Conservation (phyloP, 2,329 filamentous ascomycete genomes). For the Lithohypha guttulata region DNA sequence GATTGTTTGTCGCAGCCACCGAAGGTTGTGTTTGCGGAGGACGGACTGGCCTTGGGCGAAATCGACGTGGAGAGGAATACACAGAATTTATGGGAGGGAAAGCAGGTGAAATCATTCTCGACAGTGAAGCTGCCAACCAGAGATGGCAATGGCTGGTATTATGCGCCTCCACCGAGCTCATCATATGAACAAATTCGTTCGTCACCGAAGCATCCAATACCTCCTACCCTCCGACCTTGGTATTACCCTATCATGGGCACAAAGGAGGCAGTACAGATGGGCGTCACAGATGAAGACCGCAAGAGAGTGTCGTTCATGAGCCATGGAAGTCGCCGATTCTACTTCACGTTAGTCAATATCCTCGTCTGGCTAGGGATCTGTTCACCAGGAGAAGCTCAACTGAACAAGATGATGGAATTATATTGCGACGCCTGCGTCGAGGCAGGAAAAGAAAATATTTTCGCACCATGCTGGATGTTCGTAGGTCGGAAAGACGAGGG, state of each 20-base stretch:
- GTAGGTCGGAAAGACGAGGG: slow-evolving; percentile 14
- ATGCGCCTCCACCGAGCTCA: not conserved
- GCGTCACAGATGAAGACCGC: slow-evolving; percentile 14
- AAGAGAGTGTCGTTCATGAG: slow-evolving; percentile 16
- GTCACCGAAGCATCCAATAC: not conserved
- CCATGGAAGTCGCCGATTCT: slow-evolving; percentile 5
- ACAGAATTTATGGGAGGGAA: not conserved
- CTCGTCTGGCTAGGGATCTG: slow-evolving; percentile 16
- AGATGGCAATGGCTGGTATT: not conserved
- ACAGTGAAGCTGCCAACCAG: slow-evolving; percentile 7
- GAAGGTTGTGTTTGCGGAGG: not conserved
- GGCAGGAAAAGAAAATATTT: slow-evolving; percentile 13
- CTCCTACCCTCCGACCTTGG: slow-evolving; percentile 18
- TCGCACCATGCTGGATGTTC: slow-evolving; percentile 21
- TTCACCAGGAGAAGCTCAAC: slow-evolving; percentile 13
- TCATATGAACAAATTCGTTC: not conserved
- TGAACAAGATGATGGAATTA: slow-evolving; percentile 14
- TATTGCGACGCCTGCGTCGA: slow-evolving; percentile 15
- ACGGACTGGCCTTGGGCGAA: not conserved
- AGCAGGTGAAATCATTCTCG: not conserved
- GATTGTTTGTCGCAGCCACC: slow-evolving; percentile 4
- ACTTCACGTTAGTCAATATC: slow-evolving; percentile 11
- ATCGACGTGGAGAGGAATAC: not conserved
- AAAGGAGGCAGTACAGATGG: slow-evolving; percentile 4
- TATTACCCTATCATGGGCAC: slow-evolving; percentile 20